These are phyloP conservation scores for Abrus pulchellus DNA, from an alignment of 306 rosid species.

Conservation along the genomic window DNA sequence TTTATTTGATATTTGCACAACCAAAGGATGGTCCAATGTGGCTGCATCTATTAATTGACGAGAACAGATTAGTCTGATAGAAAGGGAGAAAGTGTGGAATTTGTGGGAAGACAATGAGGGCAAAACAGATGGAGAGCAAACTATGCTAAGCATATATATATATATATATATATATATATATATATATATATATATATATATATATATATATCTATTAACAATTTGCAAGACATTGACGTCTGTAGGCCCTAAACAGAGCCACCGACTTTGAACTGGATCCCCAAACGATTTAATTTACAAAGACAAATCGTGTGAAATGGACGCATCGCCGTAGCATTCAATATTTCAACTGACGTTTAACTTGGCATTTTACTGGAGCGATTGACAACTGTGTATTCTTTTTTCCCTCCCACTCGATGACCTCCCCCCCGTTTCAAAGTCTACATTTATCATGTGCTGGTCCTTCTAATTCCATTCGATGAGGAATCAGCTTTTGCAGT, in stretches of 20 bases:
- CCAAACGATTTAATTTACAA: conserved; percentile 40
- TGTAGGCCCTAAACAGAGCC: conserved; percentile 48
- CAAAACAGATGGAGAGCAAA: conserved; percentile 41
- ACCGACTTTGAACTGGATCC: conserved; percentile 31
- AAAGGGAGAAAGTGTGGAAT: neutral
- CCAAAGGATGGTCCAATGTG: neutral
- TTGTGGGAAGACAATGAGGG: neutral
- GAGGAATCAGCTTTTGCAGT: conserved; percentile 44
- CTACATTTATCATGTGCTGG: conserved; percentile 12
- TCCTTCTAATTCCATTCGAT: conserved; percentile 29
- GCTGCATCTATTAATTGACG: neutral
- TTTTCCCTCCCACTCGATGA: neutral
- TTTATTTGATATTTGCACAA: neutral
- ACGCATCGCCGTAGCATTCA: conserved; percentile 21
- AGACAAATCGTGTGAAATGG: conserved; percentile 26
- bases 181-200: conserved; percentile 40
- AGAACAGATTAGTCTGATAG: neutral
- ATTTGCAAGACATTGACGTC: conserved; percentile 54
- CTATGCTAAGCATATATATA: conserved; percentile 34
- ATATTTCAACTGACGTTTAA: conserved; percentile 7
- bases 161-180: conserved; percentile 51
- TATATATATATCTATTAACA: conserved; percentile 61
- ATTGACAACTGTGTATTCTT: neutral
- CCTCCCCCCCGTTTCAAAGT: conserved; percentile 8
- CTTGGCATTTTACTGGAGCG: neutral